Base-by-base conservation (phyloP, 495 filamentous ascomycete genomes). In the Rhizodiscina lignyota region DNA sequence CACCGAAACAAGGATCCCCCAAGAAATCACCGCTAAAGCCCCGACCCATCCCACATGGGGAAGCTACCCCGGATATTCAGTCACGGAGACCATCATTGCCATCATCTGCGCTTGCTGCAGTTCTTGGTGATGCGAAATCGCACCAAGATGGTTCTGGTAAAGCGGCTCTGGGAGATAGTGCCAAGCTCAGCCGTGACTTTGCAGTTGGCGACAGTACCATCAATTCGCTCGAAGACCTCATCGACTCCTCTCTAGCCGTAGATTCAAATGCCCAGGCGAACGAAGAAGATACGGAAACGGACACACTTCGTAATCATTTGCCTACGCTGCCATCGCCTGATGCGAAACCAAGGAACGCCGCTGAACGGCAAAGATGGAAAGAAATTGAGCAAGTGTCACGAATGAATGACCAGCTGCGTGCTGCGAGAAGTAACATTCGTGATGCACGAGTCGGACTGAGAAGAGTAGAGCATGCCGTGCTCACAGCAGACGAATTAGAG, bases 151-250 rank as follows among this genome's bases (percentile, higher is more conserved):
- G 34, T 29, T 21, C 32, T 33, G 13, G 29, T 19, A 28, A 19
- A 30, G 24, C 26, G 21, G 60, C 59, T 22, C 53, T 61, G 13
- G 42, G 48, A 1, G 49, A 67, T 8, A n/a, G n/a, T n/a, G n/a
- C n/a, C n/a, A n/a, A n/a, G n/a, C n/a, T n/a, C n/a, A n/a, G n/a
- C n/a, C n/a, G n/a, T n/a, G n/a, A n/a, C n/a, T n/a, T n/a, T n/a
- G n/a, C n/a, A n/a, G n/a, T n/a, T n/a, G 69, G 72, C 18, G 70
- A 77, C 21, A 66, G 69, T 34, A 77, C 72, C 1, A 66, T 79
- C 30, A 61, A 73, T 32, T 77, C 71, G 18, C 61, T 79, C 2
- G 65, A 76, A 41, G 60, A 65, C 15, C n/a, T n/a, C n/a, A 55
- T 79, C 10, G 50, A 76, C 23, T 50, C 40, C 11, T 41, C 47